Base-by-base conservation (phyloP, 331 rosid species). In the Rosa hybrid region DNA sequence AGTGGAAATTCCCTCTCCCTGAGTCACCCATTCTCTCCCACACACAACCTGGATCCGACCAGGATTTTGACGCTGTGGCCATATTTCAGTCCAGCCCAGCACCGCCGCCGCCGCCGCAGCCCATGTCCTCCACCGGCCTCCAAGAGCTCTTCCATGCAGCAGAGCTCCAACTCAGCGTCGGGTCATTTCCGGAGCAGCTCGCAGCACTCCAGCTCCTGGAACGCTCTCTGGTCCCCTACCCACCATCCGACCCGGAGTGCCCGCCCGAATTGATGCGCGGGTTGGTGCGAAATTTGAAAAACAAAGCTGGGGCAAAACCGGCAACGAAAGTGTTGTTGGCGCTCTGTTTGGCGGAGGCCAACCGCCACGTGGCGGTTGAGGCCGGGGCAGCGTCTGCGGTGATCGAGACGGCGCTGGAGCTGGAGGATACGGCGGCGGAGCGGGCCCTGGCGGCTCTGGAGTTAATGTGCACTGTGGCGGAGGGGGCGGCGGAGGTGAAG, bases 361-460 rank as follows among this genome's bases (percentile, higher is more conserved):
- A 92, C 90, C 90, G 98, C 72, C 94, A 82, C 75, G 89, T 91
- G 77, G 98, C 96, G 20, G 96, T 95, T 23, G 96, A 91, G 56
- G 72, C 89, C 0, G 98, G 98, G 0, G 97, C 98, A 7, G 94
- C 84, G 17, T 83, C 88, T 0, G 91, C 96, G 11, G 93, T 95
- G 25, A 76, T 95, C 0, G 98, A 95, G 84, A 75, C 88, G 0
- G 90, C 91, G 12, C 81, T 84, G 7, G 97, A 92, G 82, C 80
- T 95, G 74, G 93, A 92, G 10, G 96, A 90, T 1, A 34, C 93
- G 0, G 91, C 97, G 7, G 94, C 93, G 1, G 98, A 91, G 78
- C 73, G 98, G 11, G 95, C 98, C 0, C 86, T 94, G 8, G 98
- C 98, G 16, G 91, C 97, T 4, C 80, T 94, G 11, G 98, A 94